Percentiles rank a stretch among this genome's conserved stretches.
Conservation (phyloP, 23 red algal species). For the Gracilaria gracilis region DNA sequence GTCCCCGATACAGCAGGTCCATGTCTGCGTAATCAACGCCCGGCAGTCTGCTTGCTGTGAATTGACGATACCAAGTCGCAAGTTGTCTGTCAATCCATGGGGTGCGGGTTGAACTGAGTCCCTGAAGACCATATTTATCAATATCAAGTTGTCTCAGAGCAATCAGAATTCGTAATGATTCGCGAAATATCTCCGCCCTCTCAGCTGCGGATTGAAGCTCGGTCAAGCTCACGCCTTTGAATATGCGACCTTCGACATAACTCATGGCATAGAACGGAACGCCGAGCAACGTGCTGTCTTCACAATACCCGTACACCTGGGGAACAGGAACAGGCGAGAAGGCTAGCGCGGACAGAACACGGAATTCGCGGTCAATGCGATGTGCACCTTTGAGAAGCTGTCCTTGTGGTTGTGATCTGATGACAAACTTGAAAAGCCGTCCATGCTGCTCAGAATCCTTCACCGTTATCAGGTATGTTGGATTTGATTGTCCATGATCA, state of each 20-base stretch:
- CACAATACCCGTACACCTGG: slow-evolving; percentile 73
- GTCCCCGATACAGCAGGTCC: slow-evolving; percentile 47
- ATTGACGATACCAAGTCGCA: slow-evolving; percentile 76
- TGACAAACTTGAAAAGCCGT: slow-evolving; percentile 55
- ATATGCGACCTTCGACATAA: slow-evolving; percentile 82
- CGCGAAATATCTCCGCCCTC: slow-evolving; percentile 54
- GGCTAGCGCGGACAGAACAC: slow-evolving; percentile 59
- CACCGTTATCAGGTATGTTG: slow-evolving; percentile 71
- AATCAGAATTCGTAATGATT: slow-evolving; percentile 54
- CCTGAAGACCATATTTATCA: slow-evolving; percentile 15
- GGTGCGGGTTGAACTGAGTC: slow-evolving; percentile 25
- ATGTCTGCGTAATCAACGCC: slow-evolving; percentile 57
- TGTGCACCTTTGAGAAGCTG: slow-evolving; percentile 83
- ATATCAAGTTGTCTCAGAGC: slow-evolving; percentile 71
- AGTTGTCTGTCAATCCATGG: slow-evolving; percentile 79
- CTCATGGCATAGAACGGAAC: slow-evolving; percentile 88
- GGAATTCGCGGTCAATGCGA: slow-evolving; percentile 85
- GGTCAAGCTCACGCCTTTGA: slow-evolving; percentile 73
- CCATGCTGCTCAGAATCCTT: not conserved
- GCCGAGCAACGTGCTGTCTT: slow-evolving; percentile 66
- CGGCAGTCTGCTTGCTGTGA: slow-evolving; percentile 24
- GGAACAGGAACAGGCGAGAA: slow-evolving; percentile 84
- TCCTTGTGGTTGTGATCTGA: slow-evolving; percentile 75
- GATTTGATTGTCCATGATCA: slow-evolving; percentile 87
- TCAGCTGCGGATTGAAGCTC: slow-evolving; percentile 39